Evolutionary conservation across 176 grass and related monocot genomes (phyloP), one percentile per base, ranked within the genome.

Genomic region (Phragmites australis): DNA sequence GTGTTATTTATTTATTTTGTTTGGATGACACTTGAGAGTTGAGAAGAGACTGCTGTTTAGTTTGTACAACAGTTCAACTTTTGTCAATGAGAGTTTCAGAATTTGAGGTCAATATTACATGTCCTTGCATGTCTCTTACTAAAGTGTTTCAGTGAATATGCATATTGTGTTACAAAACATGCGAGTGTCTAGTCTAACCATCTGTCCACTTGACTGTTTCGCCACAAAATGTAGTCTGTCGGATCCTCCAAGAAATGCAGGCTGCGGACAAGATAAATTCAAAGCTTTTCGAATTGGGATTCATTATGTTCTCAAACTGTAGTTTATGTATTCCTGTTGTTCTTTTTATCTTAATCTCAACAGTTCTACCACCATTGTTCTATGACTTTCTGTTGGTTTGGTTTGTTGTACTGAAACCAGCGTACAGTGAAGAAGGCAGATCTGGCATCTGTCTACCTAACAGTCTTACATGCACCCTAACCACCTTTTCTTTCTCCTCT

Each of bases 371-470:
- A 72, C 8, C 10, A 41, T n/a, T 83, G 44, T 31, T 59, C 8
- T 59, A 49, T 58, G 44, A 17, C 22, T 34, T 70, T 85, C 57
- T 42, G 2, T n/a, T 59, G 60, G 45, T 51, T 52, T 66, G 12
- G 2, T 51, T 50, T 78, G n/a, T n/a, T n/a, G n/a, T 80, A 66
- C 39, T 58, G 40, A 58, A 76, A 76, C 19, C 7, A 22, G 81
- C 62, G 54, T 26, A 23, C 57, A 65, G 69, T 42, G 51, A 61
- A 42, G 64, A 78, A 60, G n/a, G 58, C 49, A 63, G 63, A 26
- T 72, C 27, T 83, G 46, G 5, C 63, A 64, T 83, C 31, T 65
- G 22, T 61, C 66, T 64, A 72, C 86, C 81, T 88, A 88, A 88
- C 75, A 79, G 81, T 88, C 81, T 79, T 78, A 70, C 58, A 25